Conservation (phyloP, 2,329 filamentous ascomycete genomes). For the Sporothrix curviconia region DNA sequence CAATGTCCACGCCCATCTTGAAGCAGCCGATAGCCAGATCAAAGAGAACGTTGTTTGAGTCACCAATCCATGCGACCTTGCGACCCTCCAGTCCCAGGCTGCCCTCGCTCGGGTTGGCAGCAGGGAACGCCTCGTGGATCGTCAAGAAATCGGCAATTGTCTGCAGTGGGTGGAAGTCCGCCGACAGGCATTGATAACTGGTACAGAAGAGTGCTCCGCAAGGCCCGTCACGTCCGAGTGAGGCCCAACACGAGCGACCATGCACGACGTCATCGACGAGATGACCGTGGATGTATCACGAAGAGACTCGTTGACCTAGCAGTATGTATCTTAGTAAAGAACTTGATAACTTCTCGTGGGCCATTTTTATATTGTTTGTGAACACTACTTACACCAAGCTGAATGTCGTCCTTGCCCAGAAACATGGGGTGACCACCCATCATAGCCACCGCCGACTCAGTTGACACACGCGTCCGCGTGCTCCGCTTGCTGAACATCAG, state of each 20-base stretch:
- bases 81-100: conserved; percentile 68
- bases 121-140: conserved; percentile 69
- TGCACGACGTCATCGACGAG: conserved; percentile 84
- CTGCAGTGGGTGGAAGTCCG: conserved; percentile 89
- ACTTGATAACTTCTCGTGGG: too few species aligned
- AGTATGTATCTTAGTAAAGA: not conserved
- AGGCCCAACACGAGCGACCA: conserved; percentile 71
- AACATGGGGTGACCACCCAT: conserved; percentile 96
- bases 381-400: conserved; percentile 66
- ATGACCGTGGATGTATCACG: conserved; percentile 88
- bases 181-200: conserved; percentile 85
- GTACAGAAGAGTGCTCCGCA: conserved; percentile 66
- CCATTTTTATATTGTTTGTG: too few species aligned
- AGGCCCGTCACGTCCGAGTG: conserved; percentile 69
- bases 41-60: conserved; percentile 95
- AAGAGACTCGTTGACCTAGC: conserved; percentile 82
- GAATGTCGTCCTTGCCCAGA: conserved; percentile 89
- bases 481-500: conserved; percentile 97
- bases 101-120: conserved; percentile 29
- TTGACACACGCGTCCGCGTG: conserved; percentile 87
- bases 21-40: conserved; percentile 82
- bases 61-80: conserved; percentile 93
- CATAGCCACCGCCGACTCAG: conserved; percentile 80
- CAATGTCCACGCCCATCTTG: conserved; percentile 80
- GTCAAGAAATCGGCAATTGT: conserved; percentile 92